Conservation (phyloP, 257 asterid species). For the Solanum commersonii region DNA sequence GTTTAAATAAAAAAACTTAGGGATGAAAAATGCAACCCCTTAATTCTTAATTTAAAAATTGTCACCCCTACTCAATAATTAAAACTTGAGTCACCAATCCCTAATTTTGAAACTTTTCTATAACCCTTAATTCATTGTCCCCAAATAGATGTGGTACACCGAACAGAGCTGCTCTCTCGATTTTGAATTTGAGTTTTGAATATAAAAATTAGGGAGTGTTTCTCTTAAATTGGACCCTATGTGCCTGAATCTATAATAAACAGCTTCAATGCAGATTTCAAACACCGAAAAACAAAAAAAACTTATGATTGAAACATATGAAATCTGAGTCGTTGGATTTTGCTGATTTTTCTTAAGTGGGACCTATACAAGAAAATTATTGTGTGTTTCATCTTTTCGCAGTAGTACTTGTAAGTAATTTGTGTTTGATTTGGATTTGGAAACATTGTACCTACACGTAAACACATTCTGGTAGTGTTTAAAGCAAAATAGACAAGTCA, state of each 20-base stretch:
- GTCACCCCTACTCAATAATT: too few relatives aligned
- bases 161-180: rapidly evolving
- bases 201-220: too few relatives aligned
- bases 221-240: too few relatives aligned
- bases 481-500: not conserved
- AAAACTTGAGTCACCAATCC: too few relatives aligned
- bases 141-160: not conserved
- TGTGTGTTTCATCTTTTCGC: not conserved
- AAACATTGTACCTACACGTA: not conserved
- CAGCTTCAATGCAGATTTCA: too few relatives aligned
- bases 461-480: not conserved
- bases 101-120: too few relatives aligned
- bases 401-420: not conserved
- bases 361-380: not conserved
- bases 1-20: too few relatives aligned
- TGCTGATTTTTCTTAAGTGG: not conserved
- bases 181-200: rapidly evolving
- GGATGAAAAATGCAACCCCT: too few relatives aligned
- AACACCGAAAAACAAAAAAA: too few relatives aligned
- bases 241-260: too few relatives aligned
- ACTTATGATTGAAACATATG: not conserved
- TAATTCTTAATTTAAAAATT: too few relatives aligned
- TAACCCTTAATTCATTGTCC: too few relatives aligned
- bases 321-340: not conserved
- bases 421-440: not conserved